Percentiles rank a stretch among this genome's conserved stretches.
Evolutionary conservation across 2,329 filamentous ascomycete species (phyloP).

Genomic region (Metarhizium anisopliae): DNA sequence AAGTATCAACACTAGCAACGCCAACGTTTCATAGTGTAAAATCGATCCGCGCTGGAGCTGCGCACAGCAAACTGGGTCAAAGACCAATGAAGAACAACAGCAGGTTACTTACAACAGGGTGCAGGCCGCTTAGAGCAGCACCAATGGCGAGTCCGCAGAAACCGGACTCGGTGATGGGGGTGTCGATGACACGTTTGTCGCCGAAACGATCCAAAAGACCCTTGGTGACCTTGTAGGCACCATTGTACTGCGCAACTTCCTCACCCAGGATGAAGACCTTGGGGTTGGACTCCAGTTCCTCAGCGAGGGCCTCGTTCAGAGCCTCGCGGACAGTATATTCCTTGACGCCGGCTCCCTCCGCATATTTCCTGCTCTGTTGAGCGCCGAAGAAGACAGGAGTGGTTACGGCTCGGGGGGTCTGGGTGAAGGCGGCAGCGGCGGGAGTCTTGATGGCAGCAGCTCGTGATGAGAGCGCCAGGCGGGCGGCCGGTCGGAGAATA

Average conservation of each 20-base stretch:
- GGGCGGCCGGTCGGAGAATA: constrained; percentile 41
- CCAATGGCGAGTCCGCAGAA: constrained; percentile 91
- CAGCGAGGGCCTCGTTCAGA: constrained; percentile 92
- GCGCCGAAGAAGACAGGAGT: constrained; percentile 29
- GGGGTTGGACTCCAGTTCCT: constrained; percentile 88
- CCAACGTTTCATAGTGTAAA: neutral
- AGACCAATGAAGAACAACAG: neutral
- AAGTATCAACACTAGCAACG: neutral
- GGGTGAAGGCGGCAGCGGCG: constrained; percentile 25
- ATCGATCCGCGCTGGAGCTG: neutral
- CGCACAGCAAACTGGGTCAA: neutral
- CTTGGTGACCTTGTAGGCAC: constrained; percentile 99
- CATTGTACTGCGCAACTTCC: constrained; percentile 99
- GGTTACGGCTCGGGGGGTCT: constrained; percentile 23
- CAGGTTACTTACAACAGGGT: constrained; percentile 71
- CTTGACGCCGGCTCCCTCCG: constrained; percentile 58
- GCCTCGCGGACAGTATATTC: constrained; percentile 96
- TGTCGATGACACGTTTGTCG: constrained; percentile 95
- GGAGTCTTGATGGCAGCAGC: constrained; percentile 24
- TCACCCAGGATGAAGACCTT: constrained; percentile 96
- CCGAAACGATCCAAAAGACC: constrained; percentile 94
- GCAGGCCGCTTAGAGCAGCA: constrained; percentile 86
- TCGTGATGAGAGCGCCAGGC: constrained; percentile 36
- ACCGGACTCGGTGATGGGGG: constrained; percentile 94
- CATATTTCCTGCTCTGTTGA: constrained; percentile 44